These are phyloP conservation scores for Globisporangium uncinulatum DNA, from an alignment of 352 stramenopile genomes.

Conservation along the genomic window DNA sequence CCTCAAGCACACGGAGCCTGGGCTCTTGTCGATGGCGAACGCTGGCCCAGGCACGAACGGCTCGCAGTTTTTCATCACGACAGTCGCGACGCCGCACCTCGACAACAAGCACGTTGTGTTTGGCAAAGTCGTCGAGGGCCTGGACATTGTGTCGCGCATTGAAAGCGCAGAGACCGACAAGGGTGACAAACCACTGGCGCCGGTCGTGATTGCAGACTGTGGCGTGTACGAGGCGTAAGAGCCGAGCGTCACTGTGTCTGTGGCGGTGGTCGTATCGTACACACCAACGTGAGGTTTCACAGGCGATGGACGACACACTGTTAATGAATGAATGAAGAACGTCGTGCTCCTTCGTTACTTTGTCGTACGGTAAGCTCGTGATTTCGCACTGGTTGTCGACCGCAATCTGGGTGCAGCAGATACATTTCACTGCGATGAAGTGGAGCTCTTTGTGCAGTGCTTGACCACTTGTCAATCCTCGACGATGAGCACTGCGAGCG, in stretches of 20 bases:
- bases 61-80: constrained; percentile 97
- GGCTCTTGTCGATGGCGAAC: constrained; percentile 97
- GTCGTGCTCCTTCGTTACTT: too few species aligned
- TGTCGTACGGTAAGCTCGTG: too few species aligned
- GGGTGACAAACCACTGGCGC: constrained; percentile 88
- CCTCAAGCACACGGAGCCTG: constrained; percentile 95
- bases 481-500: constrained; percentile 20
- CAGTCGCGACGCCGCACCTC: constrained; percentile 92
- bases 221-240: constrained; percentile 83
- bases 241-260: too few species aligned
- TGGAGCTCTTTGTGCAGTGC: constrained; percentile 6
- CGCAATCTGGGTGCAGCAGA: constrained; percentile 10
- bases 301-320: too few species aligned
- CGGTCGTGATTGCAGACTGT: constrained; percentile 95
- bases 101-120: constrained; percentile 99
- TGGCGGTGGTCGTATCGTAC: too few species aligned
- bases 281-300: too few species aligned
- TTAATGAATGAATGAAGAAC: too few species aligned
- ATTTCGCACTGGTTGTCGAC: constrained; percentile 9
- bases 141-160: constrained; percentile 90
- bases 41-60: constrained; percentile 94
- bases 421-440: constrained; percentile 8
- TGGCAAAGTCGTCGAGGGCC: constrained; percentile 88
- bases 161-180: constrained; percentile 89
- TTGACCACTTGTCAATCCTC: constrained; percentile 28